Evolutionary conservation across 2,329 filamentous ascomycete genomes (phyloP).

Genomic region (Neophaeococcomyces mojaviensis): DNA sequence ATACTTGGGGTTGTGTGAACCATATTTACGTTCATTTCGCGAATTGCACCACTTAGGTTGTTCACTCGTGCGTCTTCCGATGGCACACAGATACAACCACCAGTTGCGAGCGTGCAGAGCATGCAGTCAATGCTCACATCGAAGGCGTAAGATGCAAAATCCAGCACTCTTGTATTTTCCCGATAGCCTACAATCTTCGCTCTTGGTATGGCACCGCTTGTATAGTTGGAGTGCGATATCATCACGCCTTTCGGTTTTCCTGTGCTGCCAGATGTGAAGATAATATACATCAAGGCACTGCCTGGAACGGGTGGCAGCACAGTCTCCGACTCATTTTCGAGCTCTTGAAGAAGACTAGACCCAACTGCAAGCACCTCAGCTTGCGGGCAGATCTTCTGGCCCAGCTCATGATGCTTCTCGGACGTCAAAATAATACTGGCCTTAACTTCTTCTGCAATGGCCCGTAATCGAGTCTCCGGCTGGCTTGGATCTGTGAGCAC

Average conservation of each 20-base stretch:
- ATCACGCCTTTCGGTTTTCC: conserved; percentile 28
- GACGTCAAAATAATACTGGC: conserved; percentile 30
- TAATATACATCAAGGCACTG: conserved; percentile 31
- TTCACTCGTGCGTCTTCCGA: conserved; percentile 37
- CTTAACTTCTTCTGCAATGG: conserved; percentile 30
- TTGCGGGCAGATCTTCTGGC: conserved; percentile 27
- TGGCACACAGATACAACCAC: conserved; percentile 43
- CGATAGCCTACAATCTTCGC: conserved; percentile 40
- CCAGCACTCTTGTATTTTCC: conserved; percentile 27
- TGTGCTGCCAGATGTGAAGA: conserved; percentile 30
- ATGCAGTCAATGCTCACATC: conserved; percentile 38
- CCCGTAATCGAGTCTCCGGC: conserved; percentile 30
- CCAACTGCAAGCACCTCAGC: conserved; percentile 26
- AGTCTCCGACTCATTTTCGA: conserved; percentile 3
- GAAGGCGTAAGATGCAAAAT: conserved; percentile 40
- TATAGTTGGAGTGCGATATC: conserved; percentile 29
- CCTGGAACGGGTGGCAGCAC: conserved; percentile 24
- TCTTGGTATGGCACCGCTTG: conserved; percentile 38
- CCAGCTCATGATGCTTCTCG: conserved; percentile 25
- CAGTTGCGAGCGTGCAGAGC: conserved; percentile 32
- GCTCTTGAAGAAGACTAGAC: conserved; percentile 20
- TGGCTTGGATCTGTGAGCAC: conserved; percentile 35
- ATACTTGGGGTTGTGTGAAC: conserved; percentile 54
- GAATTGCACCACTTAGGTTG: conserved; percentile 43
- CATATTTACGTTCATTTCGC: conserved; percentile 45